These are phyloP conservation scores for Ascocoryne sarcoides DNA, from an alignment of 2,329 filamentous ascomycete species.

Conservation along the genomic window DNA sequence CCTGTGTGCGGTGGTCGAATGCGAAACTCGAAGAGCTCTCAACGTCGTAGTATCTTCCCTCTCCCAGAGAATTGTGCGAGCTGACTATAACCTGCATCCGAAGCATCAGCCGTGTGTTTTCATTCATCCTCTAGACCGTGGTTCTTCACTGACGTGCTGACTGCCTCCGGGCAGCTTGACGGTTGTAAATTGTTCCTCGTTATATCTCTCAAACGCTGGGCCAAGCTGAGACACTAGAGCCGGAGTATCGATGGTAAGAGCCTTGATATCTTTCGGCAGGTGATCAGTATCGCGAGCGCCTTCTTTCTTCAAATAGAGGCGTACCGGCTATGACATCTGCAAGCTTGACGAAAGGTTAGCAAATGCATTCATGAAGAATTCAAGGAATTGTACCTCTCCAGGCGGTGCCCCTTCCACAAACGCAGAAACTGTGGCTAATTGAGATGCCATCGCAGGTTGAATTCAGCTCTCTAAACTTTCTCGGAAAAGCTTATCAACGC, in stretches of 20 bases:
- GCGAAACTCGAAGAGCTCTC: slow-evolving; percentile 81
- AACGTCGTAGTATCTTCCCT: slow-evolving; percentile 80
- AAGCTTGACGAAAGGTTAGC: slow-evolving; percentile 47
- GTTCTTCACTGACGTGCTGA: slow-evolving; percentile 50
- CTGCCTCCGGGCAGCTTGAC: slow-evolving; percentile 83
- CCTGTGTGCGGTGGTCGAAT: slow-evolving; percentile 78
- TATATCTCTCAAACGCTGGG: slow-evolving; percentile 88
- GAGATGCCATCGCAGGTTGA: slow-evolving; percentile 26
- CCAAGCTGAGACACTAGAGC: slow-evolving; percentile 62
- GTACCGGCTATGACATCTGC: slow-evolving; percentile 80
- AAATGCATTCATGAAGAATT: background rate
- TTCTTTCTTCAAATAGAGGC: background rate
- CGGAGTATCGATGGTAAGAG: slow-evolving; percentile 63
- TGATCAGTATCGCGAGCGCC: slow-evolving; percentile 7
- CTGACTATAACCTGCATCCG: slow-evolving; percentile 64
- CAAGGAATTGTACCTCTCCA: slow-evolving; percentile 66
- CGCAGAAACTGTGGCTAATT: slow-evolving; percentile 59
- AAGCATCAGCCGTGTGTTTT: slow-evolving; percentile 12
- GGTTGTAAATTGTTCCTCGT: slow-evolving; percentile 85
- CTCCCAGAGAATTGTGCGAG: slow-evolving; percentile 72
- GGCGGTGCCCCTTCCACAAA: slow-evolving; percentile 93
- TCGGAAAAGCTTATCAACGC: too few relatives aligned
- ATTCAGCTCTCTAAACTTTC: background rate
- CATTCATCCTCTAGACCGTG: background rate
- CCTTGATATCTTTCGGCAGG: slow-evolving; percentile 68